These are phyloP conservation scores for Apiotrichum porosum DNA, from an alignment of 1,284 basidiomycete species.

Conservation along the genomic window DNA sequence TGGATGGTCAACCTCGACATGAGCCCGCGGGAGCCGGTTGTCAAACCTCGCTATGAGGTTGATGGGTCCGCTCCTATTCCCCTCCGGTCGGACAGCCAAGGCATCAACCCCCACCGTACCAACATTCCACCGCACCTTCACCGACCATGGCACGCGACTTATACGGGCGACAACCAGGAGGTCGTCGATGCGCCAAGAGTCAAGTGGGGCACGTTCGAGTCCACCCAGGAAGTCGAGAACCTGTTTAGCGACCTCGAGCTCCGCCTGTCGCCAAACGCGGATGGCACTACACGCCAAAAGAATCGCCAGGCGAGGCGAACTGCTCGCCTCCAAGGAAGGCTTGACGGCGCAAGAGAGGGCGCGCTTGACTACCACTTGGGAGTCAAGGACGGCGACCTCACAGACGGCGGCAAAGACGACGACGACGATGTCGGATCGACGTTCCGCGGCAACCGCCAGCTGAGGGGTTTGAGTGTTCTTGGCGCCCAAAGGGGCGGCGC, in stretches of 20 bases:
- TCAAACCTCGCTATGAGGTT: neutral
- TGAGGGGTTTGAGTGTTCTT: conserved; percentile 42
- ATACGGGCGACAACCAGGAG: conserved; percentile 31
- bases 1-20: conserved; percentile 44
- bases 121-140: conserved; percentile 44
- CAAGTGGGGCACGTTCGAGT: conserved; percentile 41
- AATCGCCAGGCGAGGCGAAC: conserved; percentile 57
- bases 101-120: conserved; percentile 30
- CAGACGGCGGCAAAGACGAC: conserved; percentile 16
- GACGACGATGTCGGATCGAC: conserved; percentile 59
- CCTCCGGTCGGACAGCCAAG: neutral
- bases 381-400: conserved; percentile 52
- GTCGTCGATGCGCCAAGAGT: conserved; percentile 25
- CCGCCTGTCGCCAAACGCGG: conserved; percentile 46
- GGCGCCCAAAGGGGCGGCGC: conserved; percentile 37
- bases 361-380: conserved; percentile 66
- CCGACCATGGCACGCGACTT: conserved; percentile 46
- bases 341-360: conserved; percentile 64
- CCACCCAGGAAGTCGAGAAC: conserved; percentile 20
- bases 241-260: conserved; percentile 38
- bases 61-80: no score
- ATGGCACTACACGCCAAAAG: conserved; percentile 55
- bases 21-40: conserved; percentile 21
- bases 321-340: conserved; percentile 55
- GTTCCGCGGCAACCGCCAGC: conserved; percentile 53